phyloP scores from a whole-genome alignment of 805 yeast genomes.

The Ogataea trehalophila region DNA sequence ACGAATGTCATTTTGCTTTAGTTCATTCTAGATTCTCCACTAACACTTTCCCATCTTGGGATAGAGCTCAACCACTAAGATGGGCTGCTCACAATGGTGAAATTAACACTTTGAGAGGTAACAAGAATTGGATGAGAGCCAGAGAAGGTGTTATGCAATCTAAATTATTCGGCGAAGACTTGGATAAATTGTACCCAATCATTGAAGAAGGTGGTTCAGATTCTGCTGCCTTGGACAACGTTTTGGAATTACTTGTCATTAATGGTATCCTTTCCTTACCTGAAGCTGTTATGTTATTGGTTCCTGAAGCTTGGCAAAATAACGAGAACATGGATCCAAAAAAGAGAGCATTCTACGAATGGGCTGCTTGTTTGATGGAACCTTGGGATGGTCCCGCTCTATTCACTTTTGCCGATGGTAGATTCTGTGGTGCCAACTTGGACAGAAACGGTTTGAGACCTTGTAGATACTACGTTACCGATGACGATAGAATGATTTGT shows the following conservation, averaged over 20 bases:
- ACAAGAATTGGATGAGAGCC: conserved; percentile 99
- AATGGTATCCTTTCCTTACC: conserved; percentile 91
- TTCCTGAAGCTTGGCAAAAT: conserved; percentile 98
- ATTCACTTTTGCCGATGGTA: conserved; percentile 93
- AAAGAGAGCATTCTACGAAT: conserved; percentile 92
- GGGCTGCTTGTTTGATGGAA: conserved; percentile 99
- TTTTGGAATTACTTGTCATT: conserved; percentile 82
- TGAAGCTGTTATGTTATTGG: conserved; percentile 94
- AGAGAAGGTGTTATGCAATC: conserved; percentile 96
- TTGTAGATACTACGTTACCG: conserved; percentile 93
- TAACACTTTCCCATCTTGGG: conserved; percentile 99
- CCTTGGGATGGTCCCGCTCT: conserved; percentile 99
- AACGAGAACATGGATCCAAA: conserved; percentile 83
- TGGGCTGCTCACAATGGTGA: conserved; percentile 99
- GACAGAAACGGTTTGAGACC: conserved; percentile 98
- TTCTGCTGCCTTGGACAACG: conserved; percentile 97
- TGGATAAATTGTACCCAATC: conserved; percentile 87
- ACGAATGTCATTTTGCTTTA: conserved; percentile 90
- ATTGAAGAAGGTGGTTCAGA: conserved; percentile 99
- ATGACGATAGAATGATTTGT: conserved; percentile 92
- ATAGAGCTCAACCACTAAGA: conserved; percentile 96
- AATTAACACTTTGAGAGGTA: conserved; percentile 93
- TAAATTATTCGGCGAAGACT: conserved; percentile 80
- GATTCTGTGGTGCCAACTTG: conserved; percentile 97
- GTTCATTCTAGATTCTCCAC: conserved; percentile 98